Percentiles rank a stretch among this genome's conserved stretches.
These are phyloP conservation scores for Dothideomycetes sp. DNA, from an alignment of 2,329 filamentous ascomycete genomes.

Conservation along the genomic window DNA sequence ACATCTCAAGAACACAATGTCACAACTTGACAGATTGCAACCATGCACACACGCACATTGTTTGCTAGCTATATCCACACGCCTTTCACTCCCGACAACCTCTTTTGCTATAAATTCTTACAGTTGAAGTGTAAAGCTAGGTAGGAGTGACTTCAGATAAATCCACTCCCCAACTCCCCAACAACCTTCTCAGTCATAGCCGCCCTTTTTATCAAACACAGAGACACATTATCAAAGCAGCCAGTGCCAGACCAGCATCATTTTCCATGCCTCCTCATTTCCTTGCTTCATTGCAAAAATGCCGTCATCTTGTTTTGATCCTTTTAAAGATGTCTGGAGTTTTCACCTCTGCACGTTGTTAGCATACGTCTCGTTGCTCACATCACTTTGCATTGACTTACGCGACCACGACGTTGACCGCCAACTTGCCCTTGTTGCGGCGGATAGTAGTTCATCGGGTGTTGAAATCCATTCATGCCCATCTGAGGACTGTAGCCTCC, in stretches of 20 bases:
- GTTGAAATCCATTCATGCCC: conserved; percentile 36
- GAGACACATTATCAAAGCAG: conserved; percentile 4
- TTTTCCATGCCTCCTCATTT: background rate
- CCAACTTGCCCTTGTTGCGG: conserved; percentile 31
- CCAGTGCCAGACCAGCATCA: conserved; percentile 6
- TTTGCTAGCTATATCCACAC: conserved; percentile 5
- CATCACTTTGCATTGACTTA: conserved; percentile 20
- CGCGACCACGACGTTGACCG: conserved; percentile 42
- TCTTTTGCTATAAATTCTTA: background rate
- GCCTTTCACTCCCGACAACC: conserved; percentile 1
- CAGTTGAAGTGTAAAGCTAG: background rate
- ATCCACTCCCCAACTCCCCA: no score
- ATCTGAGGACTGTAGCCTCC: conserved; percentile 33
- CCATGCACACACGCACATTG: conserved; percentile 3
- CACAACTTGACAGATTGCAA: background rate
- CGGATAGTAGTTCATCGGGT: conserved; percentile 35
- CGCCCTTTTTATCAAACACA: no score
- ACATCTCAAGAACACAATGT: no score
- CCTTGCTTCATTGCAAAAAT: no score
- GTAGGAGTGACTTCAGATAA: no score
- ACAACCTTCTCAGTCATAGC: no score
- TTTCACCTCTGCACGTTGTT: conserved; percentile 5
- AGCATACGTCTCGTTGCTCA: background rate
- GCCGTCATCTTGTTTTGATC: background rate
- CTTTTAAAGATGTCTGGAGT: background rate